Evolutionary conservation across 2,329 filamentous ascomycete species (phyloP), one percentile per base, ranked within the genome.

Genomic region (Cladophialophora chaetospira): DNA sequence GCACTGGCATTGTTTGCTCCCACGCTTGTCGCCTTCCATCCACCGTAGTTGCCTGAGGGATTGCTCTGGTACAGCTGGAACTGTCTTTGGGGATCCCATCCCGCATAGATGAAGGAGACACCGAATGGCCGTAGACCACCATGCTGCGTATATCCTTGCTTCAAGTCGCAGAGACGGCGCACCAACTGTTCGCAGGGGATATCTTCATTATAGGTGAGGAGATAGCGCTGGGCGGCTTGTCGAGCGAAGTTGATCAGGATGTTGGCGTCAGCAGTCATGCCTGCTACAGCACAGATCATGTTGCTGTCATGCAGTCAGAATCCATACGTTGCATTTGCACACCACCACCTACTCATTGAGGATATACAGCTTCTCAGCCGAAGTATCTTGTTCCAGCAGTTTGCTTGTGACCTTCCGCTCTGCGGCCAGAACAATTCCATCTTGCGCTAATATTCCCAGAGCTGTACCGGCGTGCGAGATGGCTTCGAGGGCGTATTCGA

Each of bases 191-290:
- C 94, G 80, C 94, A 99, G 58, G 94, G 94, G 65, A 99, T 99
- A 73, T 99, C 94, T 88, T 97, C 92, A 81, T 97, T 96, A 83
- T 99, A 99, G 69, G 93, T 99, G 66, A 96, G 86, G 73, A 99
- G 93, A 79, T 99, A 97, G 72, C 88, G 86, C 79, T 99, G 94
- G 68, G 94, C 94, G 69, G 90, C 89, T 84, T 96, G 91, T 68
- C 94, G 91, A 73, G 94, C 95, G 77, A 95, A 97, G 82, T 99
- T 99, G 86, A 99, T 99, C 74, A 99, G 91, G 76, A 99, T 99
- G 81, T 99, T 99, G 75, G 94, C 94, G 73, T 99, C 94, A 71
- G 94, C 94, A 43, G 92, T 99, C 93, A 99, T 97, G 72, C 94
- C 94, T 69, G 94, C 94, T 59, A 99, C 94, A 61, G 94, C 94